Evolutionary conservation across 73 alveolate genomes (phyloP), one percentile per base, ranked within the genome.

Genomic region (Effrenium voratum): DNA sequence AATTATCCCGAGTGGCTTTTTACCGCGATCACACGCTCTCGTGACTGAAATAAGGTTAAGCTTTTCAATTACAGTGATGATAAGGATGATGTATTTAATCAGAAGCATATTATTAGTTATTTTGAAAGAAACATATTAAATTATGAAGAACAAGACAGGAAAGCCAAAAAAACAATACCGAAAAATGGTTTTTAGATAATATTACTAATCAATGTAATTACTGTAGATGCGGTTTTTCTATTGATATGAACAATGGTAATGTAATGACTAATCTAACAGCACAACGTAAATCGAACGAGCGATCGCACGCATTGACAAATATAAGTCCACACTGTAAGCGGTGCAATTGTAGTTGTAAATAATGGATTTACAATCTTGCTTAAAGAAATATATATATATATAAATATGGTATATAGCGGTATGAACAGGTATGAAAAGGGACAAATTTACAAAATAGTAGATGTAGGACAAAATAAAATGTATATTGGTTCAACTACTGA

Each of bases 301-400:
- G 24, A 41, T 41, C 77, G n/a, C 76, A 60, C 76, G 8, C 44
- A 66, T 6, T 66, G 2, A 41, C 24, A 13, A 66, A 66, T 66
- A 66, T 66, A 8, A 30, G 24, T 26, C 4, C 77, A 30, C n/a
- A 66, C n/a, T 66, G 77, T 8, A 19, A 13, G 13, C 30, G 77
- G 34, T 66, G 77, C 36, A 66, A 66, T 66, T 66, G 77, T 66
- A 66, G 77, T 66, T 66, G 77, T 66, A 66, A 66, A 66, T 66
- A 66, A 66, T 66, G 77, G 77, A 66, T 66, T 66, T 66, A 30
- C 24, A 66, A 66, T 2, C 36, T 1, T 66, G n/a, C 34, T 66
- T 66, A 66, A 66, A 66, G 77, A 63, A 63, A 63, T 13, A 38
- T 5, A 24, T 24, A 63, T 63, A 24, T 24, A 24, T 63, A 63